phyloP scores from a whole-genome alignment of 257 asterid genomes.

The Verbena officinalis region DNA sequence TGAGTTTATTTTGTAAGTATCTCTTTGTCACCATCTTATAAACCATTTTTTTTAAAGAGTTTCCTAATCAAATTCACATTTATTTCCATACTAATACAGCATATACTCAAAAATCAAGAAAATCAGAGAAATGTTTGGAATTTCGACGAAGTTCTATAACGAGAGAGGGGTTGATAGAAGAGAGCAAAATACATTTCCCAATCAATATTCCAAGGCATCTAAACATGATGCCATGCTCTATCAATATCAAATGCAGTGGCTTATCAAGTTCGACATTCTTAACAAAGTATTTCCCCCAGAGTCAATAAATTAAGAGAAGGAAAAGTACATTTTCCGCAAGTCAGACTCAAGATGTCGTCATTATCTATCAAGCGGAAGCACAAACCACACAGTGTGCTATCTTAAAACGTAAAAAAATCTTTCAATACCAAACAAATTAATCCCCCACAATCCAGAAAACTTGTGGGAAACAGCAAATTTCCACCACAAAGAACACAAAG shows the following conservation, averaged over 20 bases:
- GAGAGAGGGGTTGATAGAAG: neutral
- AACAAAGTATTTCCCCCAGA: neutral
- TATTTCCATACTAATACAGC: neutral
- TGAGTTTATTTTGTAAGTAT: neutral
- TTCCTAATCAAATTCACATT: neutral
- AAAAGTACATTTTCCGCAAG: neutral
- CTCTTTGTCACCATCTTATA: constrained; percentile 1
- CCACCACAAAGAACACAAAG: constrained; percentile 17
- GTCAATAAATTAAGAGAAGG: neutral
- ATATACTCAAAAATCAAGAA: neutral
- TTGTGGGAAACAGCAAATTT: neutral
- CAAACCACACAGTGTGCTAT: constrained; percentile 8
- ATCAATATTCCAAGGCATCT: neutral
- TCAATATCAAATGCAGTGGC: constrained; percentile 7
- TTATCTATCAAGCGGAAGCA: constrained; percentile 9
- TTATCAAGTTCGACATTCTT: constrained; percentile 5
- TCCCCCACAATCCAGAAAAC: neutral
- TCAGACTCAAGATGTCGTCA: neutral
- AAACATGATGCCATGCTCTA: neutral
- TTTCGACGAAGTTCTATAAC: too few relatives aligned
- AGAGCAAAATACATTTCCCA: neutral
- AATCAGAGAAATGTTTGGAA: constrained; percentile 7
- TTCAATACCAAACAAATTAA: constrained; percentile 17
- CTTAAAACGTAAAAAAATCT: constrained; percentile 17
- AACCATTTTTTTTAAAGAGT: constrained; percentile 14